Base-by-base conservation (phyloP, 768 basidiomycete species). In the Sutorius australiensis region DNA sequence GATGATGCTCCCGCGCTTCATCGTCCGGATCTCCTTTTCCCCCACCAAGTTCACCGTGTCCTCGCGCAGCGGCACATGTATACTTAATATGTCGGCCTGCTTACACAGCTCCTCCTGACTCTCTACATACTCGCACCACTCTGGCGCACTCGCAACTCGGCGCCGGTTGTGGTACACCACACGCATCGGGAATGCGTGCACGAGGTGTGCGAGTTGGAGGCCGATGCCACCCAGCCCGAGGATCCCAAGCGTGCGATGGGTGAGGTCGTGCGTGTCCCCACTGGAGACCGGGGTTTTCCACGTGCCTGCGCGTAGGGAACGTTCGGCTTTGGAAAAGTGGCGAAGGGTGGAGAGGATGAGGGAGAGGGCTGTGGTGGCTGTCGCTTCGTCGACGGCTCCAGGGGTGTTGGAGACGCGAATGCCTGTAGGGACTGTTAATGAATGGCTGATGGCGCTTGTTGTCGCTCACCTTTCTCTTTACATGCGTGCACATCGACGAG, bases 341-440 rank as follows among this genome's bases (percentile, higher is more conserved):
- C 90, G 83, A 40, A 90, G 66, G 36, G 86, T 79, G 17, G 90
- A 86, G 60, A 95, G 79, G 56, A 95, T 68, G 46, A 95, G 82
- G 67, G 87, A 93, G 31, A 94, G 73, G 0, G 87, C 92, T 0
- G 90, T 91, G 1, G 91, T 94, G 0, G 93, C 93, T 1, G 92
- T 94, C 11, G 87, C 92, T 57, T 94, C 90, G 70, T 94, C 86
- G 46, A 95, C 92, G 3, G 90, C 90, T 14, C 86, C 84, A 1
- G 93, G 92, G 1, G 92, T 94, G 66, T 95, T 93, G 8, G 93
- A 92, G 21, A 95, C 81, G 30, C 70, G 75, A 58, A 94, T 90
- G 19, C 59, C 68, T 69, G 12, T 12, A 12, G 13, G 5, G 6
- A 6, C 10, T 38, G 8, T 2, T 27, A 19, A 11, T 5, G 17